Conservation (phyloP, 1,139 yeast species). For the Starmera stellimalicola region DNA sequence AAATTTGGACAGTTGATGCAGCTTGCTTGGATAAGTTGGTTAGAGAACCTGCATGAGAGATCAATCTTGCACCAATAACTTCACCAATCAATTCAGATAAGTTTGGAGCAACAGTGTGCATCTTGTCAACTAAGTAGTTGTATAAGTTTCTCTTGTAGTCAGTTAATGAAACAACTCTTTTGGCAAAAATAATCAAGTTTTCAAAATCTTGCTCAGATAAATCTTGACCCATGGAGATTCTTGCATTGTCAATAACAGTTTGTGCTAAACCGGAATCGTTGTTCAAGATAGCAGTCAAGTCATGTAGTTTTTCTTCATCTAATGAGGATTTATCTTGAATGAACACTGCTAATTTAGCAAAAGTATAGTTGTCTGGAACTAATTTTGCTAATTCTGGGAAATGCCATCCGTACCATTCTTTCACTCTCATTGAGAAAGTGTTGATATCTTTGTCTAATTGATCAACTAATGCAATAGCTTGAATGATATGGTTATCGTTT, state of each 20-base stretch:
- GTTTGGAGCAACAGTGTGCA: constrained; percentile 98
- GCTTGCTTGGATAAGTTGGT: constrained; percentile 96
- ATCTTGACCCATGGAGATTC: constrained; percentile 99
- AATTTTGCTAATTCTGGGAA: constrained; percentile 97
- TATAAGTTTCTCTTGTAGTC: constrained; percentile 87
- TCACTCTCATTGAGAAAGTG: constrained; percentile 97
- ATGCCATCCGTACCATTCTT: constrained; percentile 99
- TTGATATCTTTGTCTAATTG: constrained; percentile 96
- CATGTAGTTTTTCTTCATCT: constrained; percentile 79
- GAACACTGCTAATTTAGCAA: constrained; percentile 73
- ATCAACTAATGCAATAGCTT: constrained; percentile 94
- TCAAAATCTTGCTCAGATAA: constrained; percentile 88
- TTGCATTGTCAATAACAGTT: constrained; percentile 82
- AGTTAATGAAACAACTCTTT: constrained; percentile 86
- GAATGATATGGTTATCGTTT: constrained; percentile 97
- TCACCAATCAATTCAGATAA: constrained; percentile 95
- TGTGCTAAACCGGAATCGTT: constrained; percentile 95
- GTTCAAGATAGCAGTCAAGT: constrained; percentile 76
- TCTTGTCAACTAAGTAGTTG: constrained; percentile 84
- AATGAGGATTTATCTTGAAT: constrained; percentile 84
- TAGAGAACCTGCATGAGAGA: constrained; percentile 96
- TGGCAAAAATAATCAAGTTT: constrained; percentile 84
- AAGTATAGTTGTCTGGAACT: constrained; percentile 84
- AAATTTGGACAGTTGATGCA: constrained; percentile 95
- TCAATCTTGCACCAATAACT: constrained; percentile 95